Evolutionary conservation across 768 basidiomycete species (phyloP), one percentile per base, ranked within the genome.

Genomic region (Pleurotus ostreatus): DNA sequence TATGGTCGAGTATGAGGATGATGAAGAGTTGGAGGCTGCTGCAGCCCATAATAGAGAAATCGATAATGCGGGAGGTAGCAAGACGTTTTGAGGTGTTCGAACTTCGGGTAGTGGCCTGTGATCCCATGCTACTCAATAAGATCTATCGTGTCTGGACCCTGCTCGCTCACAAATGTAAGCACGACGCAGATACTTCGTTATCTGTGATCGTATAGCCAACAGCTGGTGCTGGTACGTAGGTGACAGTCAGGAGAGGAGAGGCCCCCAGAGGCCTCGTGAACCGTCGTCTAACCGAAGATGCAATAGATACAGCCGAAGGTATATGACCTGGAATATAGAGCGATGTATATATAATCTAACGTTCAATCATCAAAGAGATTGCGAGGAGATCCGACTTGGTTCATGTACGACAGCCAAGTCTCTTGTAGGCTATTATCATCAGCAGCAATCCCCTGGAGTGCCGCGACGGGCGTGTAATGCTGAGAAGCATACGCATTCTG

Each of bases 351-450:
- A 34, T 34, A 2, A 11, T 34, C 30, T 34, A 44, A 51, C 8
- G 15, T 46, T 71, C 59, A 76, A 55, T 74, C 70, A 26, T 76
- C 74, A 16, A 76, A 68, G 43, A 76, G 67, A 49, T 72, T 71
- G 30, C 74, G 73, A 37, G 76, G 75, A 12, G 75, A 72, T 47
- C 73, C 74, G 61, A 78, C 78, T 73, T 78, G 22, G 57, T 78
- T 75, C 75, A 86, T 81, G 70, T 85, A 89, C 56, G 80, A 75
- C 65, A 80, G 78, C 86, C 86, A 89, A 8, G 85, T 86, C 68
- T 87, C 86, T 67, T 84, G 82, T 55, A 86, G 61, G 46, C 79
- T 75, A 49, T 73, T 71, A 63, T 84, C 83, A 53, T 83, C 81
- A 26, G 78, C 78, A 7, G 77, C 78, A 52, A 79, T 76, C 0